These are phyloP conservation scores for Stevia rebaudiana DNA, from an alignment of 140 eudicot species.

Conservation along the genomic window DNA sequence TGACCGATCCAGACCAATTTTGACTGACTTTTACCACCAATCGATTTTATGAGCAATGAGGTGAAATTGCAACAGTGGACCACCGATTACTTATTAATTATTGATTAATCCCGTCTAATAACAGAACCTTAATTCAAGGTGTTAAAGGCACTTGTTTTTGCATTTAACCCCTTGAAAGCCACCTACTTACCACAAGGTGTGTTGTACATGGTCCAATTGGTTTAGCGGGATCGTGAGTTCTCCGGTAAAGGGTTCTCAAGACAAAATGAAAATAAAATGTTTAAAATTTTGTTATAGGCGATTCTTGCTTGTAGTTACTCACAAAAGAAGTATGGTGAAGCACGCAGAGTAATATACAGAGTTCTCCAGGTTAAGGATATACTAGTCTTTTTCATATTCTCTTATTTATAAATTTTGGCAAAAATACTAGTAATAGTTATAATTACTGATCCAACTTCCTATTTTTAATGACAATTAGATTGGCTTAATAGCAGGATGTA, in stretches of 20 bases:
- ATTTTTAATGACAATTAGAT: conserved; percentile 39
- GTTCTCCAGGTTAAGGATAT: conserved; percentile 58
- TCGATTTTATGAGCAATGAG: no score
- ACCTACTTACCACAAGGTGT: not conserved
- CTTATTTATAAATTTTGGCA: not conserved
- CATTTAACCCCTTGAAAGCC: not conserved
- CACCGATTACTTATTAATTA: no score
- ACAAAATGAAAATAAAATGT: not conserved
- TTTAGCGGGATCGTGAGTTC: not conserved
- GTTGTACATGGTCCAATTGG: not conserved
- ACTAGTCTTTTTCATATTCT: not conserved
- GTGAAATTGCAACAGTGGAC: no score
- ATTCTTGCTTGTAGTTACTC: conserved; percentile 81
- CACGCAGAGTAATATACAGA: conserved; percentile 71
- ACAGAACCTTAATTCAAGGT: no score
- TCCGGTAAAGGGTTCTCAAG: not conserved
- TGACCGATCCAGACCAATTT: no score
- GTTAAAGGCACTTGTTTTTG: not conserved
- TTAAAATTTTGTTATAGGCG: conserved; percentile 39
- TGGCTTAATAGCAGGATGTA: conserved; percentile 56
- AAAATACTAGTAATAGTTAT: not conserved
- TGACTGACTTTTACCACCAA: no score
- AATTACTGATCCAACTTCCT: conserved; percentile 4
- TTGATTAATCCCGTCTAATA: no score
- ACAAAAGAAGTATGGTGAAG: conserved; percentile 60